Conservation (phyloP, 1,139 yeast species). For the Candida tropicalis region DNA sequence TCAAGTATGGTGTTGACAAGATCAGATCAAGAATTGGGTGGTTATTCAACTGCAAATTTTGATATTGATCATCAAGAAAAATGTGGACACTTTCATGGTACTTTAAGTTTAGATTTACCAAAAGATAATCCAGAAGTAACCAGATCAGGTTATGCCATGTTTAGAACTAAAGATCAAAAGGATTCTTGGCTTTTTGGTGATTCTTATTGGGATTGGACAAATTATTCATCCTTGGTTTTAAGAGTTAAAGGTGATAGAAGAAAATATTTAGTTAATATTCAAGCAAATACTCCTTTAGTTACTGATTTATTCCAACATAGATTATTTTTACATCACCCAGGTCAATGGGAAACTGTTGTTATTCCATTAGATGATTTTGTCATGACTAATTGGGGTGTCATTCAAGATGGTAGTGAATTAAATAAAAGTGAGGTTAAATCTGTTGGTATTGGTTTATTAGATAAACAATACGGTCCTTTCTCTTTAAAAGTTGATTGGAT, state of each 20-base stretch:
- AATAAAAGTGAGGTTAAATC: slow-evolving; percentile 70
- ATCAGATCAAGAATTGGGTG: slow-evolving; percentile 76
- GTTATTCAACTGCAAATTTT: slow-evolving; percentile 68
- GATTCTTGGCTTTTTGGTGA: slow-evolving; percentile 51
- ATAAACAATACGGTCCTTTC: slow-evolving; percentile 79
- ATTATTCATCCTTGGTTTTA: slow-evolving; percentile 59
- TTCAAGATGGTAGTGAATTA: slow-evolving; percentile 66
- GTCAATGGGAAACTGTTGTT: slow-evolving; percentile 82
- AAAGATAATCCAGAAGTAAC: slow-evolving; percentile 67
- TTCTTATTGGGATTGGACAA: slow-evolving; percentile 65
- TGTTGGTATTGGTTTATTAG: slow-evolving; percentile 78
- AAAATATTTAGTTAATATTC: slow-evolving; percentile 77
- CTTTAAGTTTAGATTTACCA: slow-evolving; percentile 74
- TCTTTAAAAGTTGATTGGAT: slow-evolving; percentile 72
- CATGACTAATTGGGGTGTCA: slow-evolving; percentile 79
- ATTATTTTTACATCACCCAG: slow-evolving; percentile 70
- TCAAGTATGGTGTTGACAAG: slow-evolving; percentile 57
- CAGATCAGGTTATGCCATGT: slow-evolving; percentile 85
- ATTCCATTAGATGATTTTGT: slow-evolving; percentile 80
- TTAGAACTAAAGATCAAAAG: slow-evolving; percentile 68
- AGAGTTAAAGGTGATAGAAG: slow-evolving; percentile 76
- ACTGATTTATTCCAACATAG: slow-evolving; percentile 86
- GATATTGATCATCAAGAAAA: slow-evolving; percentile 37
- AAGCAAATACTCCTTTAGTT: slow-evolving; percentile 75
- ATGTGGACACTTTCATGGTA: slow-evolving; percentile 69